A percentile compares a stretch with the other conserved stretches of the same genome.
Evolutionary conservation across 805 yeast genomes (phyloP).

Genomic region (Saccharomyces jurei): DNA sequence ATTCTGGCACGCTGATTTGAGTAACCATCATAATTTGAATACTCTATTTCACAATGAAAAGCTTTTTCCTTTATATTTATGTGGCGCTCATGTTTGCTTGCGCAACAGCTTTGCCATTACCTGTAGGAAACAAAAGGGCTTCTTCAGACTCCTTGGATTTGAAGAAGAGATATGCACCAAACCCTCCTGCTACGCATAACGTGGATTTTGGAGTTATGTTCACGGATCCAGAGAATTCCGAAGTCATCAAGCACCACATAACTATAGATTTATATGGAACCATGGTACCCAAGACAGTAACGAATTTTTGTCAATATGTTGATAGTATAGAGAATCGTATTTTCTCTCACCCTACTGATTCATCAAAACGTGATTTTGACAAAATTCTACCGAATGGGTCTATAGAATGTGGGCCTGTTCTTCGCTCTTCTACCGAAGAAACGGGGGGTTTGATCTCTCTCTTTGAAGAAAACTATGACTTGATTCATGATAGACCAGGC

Average conservation of each 20-base stretch:
- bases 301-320: conserved; percentile 49
- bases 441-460: conserved; percentile 33
- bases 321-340: background rate
- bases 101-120: background rate
- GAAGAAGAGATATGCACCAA: conserved; percentile 22
- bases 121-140: background rate
- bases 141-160: background rate
- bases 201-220: conserved; percentile 23
- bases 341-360: background rate
- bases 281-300: conserved; percentile 54
- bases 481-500: conserved; percentile 63
- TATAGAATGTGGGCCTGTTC: conserved; percentile 86
- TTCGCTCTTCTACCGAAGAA: conserved; percentile 63
- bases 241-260: conserved; percentile 26
- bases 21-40: background rate
- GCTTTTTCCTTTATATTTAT: background rate
- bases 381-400: conserved; percentile 65
- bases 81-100: background rate
- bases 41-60: background rate
- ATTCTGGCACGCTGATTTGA: background rate
- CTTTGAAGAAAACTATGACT: conserved; percentile 75
- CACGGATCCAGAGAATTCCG: conserved; percentile 12
- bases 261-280: conserved; percentile 59
- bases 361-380: conserved; percentile 42
- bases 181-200: conserved; percentile 28